These are phyloP conservation scores for Rhizodiscina lignyota DNA, from an alignment of 495 filamentous ascomycete species.

Conservation along the genomic window DNA sequence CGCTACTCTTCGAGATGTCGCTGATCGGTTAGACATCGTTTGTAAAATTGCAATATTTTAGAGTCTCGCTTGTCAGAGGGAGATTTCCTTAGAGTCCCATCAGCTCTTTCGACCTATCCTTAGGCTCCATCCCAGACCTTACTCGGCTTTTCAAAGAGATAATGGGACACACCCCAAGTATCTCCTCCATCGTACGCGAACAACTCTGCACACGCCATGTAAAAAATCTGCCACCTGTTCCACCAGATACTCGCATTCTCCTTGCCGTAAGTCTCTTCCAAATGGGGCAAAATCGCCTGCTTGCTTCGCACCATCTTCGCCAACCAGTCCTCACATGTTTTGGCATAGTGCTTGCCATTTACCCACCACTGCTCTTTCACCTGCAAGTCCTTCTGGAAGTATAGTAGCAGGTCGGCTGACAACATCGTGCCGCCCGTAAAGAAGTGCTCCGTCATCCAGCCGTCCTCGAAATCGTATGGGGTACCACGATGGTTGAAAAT, in stretches of 20 bases:
- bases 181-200: slow-evolving; percentile 45
- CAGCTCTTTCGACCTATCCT: too few species aligned
- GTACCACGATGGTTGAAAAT: slow-evolving; percentile 42
- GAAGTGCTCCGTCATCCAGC: slow-evolving; percentile 58
- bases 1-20: too few species aligned
- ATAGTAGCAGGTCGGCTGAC: slow-evolving; percentile 43
- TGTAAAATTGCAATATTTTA: too few species aligned
- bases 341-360: slow-evolving; percentile 44
- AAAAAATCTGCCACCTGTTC: slow-evolving; percentile 52
- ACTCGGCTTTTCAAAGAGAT: slow-evolving; percentile 41
- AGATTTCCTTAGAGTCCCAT: too few species aligned
- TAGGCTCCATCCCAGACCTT: too few species aligned
- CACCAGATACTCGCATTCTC: slow-evolving; percentile 38
- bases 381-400: slow-evolving; percentile 44
- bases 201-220: slow-evolving; percentile 49
- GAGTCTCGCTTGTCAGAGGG: too few species aligned
- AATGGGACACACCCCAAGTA: slow-evolving; percentile 45
- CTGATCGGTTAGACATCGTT: too few species aligned
- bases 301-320: slow-evolving; percentile 34
- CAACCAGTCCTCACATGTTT: slow-evolving; percentile 48
- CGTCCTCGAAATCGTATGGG: slow-evolving; percentile 48
- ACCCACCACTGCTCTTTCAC: slow-evolving; percentile 49
- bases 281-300: slow-evolving; percentile 37
- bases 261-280: slow-evolving; percentile 42
- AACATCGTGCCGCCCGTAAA: slow-evolving; percentile 57